Evolutionary conservation across 2,329 filamentous ascomycete species (phyloP).

Genomic region (Amauroascus verrucosus): DNA sequence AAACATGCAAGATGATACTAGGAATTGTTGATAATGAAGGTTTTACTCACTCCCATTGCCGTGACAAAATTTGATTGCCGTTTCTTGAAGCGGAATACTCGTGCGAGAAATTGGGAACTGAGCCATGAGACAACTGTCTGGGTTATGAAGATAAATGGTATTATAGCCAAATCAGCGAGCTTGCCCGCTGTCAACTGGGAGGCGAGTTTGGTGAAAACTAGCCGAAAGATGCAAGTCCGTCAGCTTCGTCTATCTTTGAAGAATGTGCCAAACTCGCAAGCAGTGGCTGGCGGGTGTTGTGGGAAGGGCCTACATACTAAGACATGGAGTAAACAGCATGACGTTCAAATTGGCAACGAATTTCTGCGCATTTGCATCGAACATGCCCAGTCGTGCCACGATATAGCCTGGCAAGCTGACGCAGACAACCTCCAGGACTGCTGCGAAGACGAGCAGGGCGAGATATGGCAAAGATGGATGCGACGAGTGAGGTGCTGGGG

Average conservation of each 20-base stretch:
- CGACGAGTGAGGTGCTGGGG: constrained; percentile 24
- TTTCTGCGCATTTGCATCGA: constrained; percentile 92
- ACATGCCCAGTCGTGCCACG: constrained; percentile 78
- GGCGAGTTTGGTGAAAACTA: constrained; percentile 93
- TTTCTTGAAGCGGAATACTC: constrained; percentile 68
- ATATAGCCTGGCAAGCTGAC: constrained; percentile 92
- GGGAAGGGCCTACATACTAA: constrained; percentile 70
- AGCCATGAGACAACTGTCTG: constrained; percentile 80
- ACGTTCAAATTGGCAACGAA: constrained; percentile 95
- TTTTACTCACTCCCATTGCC: constrained; percentile 68
- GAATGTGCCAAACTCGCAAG: background rate
- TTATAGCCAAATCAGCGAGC: constrained; percentile 78
- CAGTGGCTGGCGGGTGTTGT: background rate
- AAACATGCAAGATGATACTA: background rate
- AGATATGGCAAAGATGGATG: constrained; percentile 50
- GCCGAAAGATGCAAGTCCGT: constrained; percentile 10
- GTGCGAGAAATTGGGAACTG: constrained; percentile 61
- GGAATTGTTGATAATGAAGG: too few relatives aligned
- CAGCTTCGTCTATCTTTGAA: background rate
- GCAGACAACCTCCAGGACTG: constrained; percentile 88
- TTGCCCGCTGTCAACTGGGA: constrained; percentile 89
- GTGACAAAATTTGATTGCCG: constrained; percentile 88
- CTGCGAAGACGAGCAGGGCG: constrained; percentile 79
- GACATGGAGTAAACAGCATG: constrained; percentile 88
- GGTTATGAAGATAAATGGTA: constrained; percentile 84